Base-by-base conservation (phyloP, 345 rosid species). In the Kernera saxatilis region DNA sequence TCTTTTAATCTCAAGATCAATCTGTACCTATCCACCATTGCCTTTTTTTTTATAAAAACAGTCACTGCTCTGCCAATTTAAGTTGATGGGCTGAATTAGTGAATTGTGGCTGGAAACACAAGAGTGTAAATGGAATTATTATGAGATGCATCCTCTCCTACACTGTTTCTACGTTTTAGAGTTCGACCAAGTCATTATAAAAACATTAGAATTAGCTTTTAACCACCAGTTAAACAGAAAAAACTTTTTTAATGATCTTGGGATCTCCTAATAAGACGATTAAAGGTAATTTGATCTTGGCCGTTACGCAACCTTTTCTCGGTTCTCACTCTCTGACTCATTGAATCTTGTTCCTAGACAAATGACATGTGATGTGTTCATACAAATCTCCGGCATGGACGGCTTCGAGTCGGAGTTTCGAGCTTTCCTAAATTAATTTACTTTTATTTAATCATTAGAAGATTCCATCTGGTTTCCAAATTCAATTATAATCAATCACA, bases 281-380 rank as follows among this genome's bases (percentile, higher is more conserved):
- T 63, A 43, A 72, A 63, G 17, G 49, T 32, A 21, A 29, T 2
- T 2, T 66, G 67, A 58, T 66, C 72, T 39, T 66, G 22, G 22
- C 77, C 67, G 44, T 67, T 66, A 73, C 44, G 72, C 72, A 66
- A 73, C 44, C 45, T 37, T 35, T 36, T 30, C 50, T 73, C 64
- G 69, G 46, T 43, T 71, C 23, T 44, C 51, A 13, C 58, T 55
- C 59, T 48, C 8, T 73, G 59, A 56, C 72, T 73, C 26, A 57
- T 57, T 73, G 67, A 73, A 55, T 64, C 71, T 55, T 36, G 77
- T 56, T 43, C 78, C 60, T 48, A 8, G 67, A 73, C 77, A 73
- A 59, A 73, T 67, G 5, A 74, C 78, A 74, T 74, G 78, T 74
- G 68, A 67, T 58, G 53, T 73, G 77, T 66, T 49, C 72, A 37